Conservation (phyloP, 257 asterid species). For the Rauvolfia tetraphylla region DNA sequence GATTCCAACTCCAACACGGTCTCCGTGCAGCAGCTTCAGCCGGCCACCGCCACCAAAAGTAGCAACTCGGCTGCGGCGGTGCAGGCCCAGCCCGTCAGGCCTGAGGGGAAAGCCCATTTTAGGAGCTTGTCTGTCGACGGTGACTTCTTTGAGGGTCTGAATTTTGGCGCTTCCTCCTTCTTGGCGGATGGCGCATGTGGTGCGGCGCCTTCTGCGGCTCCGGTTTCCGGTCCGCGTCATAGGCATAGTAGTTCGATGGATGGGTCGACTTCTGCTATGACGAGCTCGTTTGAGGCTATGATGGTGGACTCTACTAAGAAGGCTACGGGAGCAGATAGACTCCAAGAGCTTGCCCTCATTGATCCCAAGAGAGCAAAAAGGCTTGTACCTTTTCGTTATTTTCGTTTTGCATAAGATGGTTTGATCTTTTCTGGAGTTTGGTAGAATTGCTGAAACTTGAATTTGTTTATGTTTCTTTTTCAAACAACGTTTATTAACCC, state of each 20-base stretch:
- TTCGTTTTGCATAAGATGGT: neutral
- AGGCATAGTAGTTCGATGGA: constrained; percentile 84
- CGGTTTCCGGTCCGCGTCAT: constrained; percentile 43
- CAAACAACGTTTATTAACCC: neutral
- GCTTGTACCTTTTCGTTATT: constrained; percentile 24
- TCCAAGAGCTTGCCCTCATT: constrained; percentile 73
- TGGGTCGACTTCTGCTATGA: constrained; percentile 39
- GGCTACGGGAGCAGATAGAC: constrained; percentile 61
- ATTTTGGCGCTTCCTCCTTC: constrained; percentile 36
- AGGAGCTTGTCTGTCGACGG: constrained; percentile 85
- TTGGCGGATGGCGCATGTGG: constrained; percentile 26
- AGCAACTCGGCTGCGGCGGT: neutral
- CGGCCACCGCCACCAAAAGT: neutral
- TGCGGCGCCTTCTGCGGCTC: constrained; percentile 20
- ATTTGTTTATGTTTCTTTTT: neutral
- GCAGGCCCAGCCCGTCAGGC: constrained; percentile 26
- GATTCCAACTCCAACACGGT: neutral
- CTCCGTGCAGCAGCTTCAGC: constrained; percentile 16
- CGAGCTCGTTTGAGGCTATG: constrained; percentile 57
- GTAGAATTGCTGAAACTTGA: neutral
- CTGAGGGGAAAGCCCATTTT: constrained; percentile 41
- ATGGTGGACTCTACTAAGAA: constrained; percentile 58
- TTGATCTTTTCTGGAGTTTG: neutral
- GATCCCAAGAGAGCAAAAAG: constrained; percentile 97
- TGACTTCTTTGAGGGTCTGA: constrained; percentile 77